Percentiles rank a stretch among this genome's conserved stretches.
phyloP scores from a whole-genome alignment of 2,329 filamentous ascomycete genomes.

The Ophiostoma australiae region DNA sequence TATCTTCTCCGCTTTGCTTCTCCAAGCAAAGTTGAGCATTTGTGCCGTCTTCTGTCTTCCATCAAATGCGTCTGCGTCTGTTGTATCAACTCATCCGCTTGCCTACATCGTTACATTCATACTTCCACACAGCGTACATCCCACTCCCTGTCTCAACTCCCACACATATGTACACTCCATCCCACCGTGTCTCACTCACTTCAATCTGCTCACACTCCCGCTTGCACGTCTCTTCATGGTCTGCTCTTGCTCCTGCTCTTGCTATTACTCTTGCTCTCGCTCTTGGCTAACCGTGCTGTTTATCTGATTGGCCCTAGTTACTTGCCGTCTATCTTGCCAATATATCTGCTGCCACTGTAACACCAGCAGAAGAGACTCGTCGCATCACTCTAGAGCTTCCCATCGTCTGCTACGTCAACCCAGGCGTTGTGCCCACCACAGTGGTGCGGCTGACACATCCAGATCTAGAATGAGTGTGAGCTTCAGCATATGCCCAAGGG shows the following conservation, averaged over 20 bases:
- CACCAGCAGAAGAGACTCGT: slow-evolving; percentile 5
- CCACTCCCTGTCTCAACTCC: not conserved
- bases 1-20: not conserved
- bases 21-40: not conserved
- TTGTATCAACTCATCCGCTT: not conserved
- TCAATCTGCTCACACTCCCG: not conserved
- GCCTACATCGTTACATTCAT: not conserved
- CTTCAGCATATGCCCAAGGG: slow-evolving; percentile 18
- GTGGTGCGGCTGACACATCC: slow-evolving; percentile 16
- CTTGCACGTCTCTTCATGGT: too few relatives aligned
- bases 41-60: not conserved
- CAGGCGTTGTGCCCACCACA: slow-evolving; percentile 18
- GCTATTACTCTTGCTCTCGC: not conserved
- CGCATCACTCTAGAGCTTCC: not conserved
- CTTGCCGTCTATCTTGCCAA: slow-evolving; percentile 11
- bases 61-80: not conserved
- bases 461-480: slow-evolving; percentile 17
- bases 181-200: not conserved
- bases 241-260: not conserved
- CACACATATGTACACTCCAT: not conserved
- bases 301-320: not conserved
- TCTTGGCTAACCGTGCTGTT: not conserved
- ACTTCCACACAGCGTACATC: not conserved
- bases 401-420: not conserved
- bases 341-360: slow-evolving; percentile 13